Percentiles rank a stretch among this genome's conserved stretches.
phyloP scores from a whole-genome alignment of 2,329 filamentous ascomycete species.

The Colletotrichum zoysiae region DNA sequence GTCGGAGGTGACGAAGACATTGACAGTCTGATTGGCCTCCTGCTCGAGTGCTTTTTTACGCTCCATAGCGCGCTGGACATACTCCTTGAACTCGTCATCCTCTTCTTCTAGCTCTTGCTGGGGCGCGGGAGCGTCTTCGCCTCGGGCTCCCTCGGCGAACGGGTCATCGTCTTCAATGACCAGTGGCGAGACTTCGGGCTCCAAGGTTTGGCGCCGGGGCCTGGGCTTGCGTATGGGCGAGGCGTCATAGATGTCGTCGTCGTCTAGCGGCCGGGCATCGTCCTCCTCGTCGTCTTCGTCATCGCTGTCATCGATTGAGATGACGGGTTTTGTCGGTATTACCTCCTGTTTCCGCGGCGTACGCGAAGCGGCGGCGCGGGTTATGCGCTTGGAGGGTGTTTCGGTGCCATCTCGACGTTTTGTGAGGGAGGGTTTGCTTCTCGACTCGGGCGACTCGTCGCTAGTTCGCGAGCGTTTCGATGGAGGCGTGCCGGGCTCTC shows the following conservation, averaged over 20 bases:
- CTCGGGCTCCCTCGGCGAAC: constrained; percentile 28
- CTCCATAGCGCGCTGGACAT: constrained; percentile 58
- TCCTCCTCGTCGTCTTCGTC: constrained; percentile 35
- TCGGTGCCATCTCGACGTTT: constrained; percentile 11
- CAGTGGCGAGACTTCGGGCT: constrained; percentile 39
- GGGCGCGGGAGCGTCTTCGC: constrained; percentile 28
- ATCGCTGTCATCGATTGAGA: constrained; percentile 45
- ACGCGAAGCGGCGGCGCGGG: constrained; percentile 28
- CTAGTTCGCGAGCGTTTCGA: constrained; percentile 53
- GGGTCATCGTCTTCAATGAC: constrained; percentile 46
- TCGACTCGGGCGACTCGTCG: constrained; percentile 35
- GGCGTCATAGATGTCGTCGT: constrained; percentile 36
- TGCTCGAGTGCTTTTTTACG: constrained; percentile 41
- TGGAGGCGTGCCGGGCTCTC: constrained; percentile 51
- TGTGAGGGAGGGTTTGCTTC: constrained; percentile 28
- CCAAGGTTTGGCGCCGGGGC: constrained; percentile 8
- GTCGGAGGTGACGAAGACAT: constrained; percentile 68
- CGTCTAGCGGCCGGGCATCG: constrained; percentile 22
- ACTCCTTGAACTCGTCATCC: constrained; percentile 60
- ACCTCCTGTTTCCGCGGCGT: constrained; percentile 39
- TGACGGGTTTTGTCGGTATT: constrained; percentile 33
- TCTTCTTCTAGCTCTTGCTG: constrained; percentile 46
- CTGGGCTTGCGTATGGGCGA: constrained; percentile 38
- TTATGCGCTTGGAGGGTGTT: constrained; percentile 37
- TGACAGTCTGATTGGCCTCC: constrained; percentile 44